These are phyloP conservation scores for Aurifilum marmelostoma DNA, from an alignment of 2,329 filamentous ascomycete genomes.

Conservation along the genomic window DNA sequence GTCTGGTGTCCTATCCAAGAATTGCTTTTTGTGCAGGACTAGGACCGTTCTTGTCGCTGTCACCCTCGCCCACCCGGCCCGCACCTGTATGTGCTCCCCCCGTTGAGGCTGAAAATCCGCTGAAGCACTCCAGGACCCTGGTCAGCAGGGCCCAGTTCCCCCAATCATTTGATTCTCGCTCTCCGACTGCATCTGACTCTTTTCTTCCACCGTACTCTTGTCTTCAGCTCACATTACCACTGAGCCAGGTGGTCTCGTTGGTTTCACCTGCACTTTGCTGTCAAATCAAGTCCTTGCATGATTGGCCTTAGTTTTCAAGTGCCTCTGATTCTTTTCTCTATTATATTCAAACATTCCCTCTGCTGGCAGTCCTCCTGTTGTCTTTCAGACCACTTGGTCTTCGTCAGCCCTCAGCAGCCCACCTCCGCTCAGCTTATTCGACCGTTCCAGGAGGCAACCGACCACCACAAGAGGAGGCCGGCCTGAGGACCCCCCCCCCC, in stretches of 20 bases:
- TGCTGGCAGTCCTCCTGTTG: not conserved
- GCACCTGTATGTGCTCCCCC: not conserved
- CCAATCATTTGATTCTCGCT: slow-evolving; percentile 20
- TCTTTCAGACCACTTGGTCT: not conserved
- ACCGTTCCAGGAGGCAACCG: slow-evolving; percentile 1
- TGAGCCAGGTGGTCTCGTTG: slow-evolving; percentile 26
- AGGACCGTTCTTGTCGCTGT: not conserved
- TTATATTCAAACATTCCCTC: not conserved
- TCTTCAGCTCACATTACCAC: slow-evolving; percentile 20
- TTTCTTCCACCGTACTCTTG: slow-evolving; percentile 26
- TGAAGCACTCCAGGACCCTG: slow-evolving; percentile 21
- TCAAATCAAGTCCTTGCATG: slow-evolving; percentile 3
- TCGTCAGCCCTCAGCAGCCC: not conserved
- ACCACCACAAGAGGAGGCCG: not conserved
- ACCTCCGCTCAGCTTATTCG: not conserved
- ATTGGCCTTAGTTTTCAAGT: not conserved
- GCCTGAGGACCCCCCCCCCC: not conserved
- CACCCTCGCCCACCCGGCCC: not conserved
- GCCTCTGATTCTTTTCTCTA: not conserved
- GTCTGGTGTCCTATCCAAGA: too few relatives aligned
- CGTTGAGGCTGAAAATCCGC: slow-evolving; percentile 30
- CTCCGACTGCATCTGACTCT: slow-evolving; percentile 30
- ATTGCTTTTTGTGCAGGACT: too few relatives aligned
- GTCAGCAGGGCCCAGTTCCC: slow-evolving; percentile 29
- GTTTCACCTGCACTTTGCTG: slow-evolving; percentile 30